These are phyloP conservation scores for Sporisorium reilianum DNA, from an alignment of 1,284 basidiomycete species.

Conservation along the genomic window DNA sequence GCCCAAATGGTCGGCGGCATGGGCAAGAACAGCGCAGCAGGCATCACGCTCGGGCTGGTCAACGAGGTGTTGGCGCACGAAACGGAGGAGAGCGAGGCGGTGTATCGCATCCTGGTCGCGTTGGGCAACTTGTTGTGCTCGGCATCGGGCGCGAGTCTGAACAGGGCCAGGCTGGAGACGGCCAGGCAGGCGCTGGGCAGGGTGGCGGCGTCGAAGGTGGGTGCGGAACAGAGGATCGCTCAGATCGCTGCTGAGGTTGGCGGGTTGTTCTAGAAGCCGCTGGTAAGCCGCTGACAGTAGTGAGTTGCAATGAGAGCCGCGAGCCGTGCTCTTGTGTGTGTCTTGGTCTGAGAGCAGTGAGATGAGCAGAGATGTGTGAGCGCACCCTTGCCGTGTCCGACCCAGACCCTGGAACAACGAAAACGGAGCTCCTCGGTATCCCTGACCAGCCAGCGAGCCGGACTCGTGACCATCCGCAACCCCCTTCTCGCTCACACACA, in stretches of 20 bases:
- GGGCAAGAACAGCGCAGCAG: slow-evolving; percentile 22
- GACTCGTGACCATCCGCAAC: too few species aligned
- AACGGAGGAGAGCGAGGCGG: slow-evolving; percentile 81
- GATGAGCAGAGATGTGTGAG: too few species aligned
- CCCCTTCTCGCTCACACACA: too few species aligned
- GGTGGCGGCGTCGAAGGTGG: not conserved
- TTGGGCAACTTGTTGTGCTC: slow-evolving; percentile 77
- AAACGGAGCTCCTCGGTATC: too few species aligned
- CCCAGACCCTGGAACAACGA: too few species aligned
- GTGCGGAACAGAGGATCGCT: slow-evolving; percentile 22
- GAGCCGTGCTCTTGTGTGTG: not conserved
- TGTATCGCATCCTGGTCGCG: slow-evolving; percentile 85
- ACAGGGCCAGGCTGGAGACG: slow-evolving; percentile 8
- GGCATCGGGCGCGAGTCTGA: slow-evolving; percentile 14
- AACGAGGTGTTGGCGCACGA: slow-evolving; percentile 69
- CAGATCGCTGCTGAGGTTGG: slow-evolving; percentile 20
- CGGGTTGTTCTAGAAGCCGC: slow-evolving; percentile 24
- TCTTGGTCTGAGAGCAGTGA: too few species aligned
- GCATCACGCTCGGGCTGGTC: slow-evolving; percentile 48
- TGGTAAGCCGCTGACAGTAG: too few species aligned
- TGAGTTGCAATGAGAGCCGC: too few species aligned
- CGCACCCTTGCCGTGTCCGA: too few species aligned
- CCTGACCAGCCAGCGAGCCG: too few species aligned
- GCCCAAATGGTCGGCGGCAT: slow-evolving; percentile 34
- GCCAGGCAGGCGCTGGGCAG: slow-evolving; percentile 14